phyloP scores from a whole-genome alignment of 2,329 filamentous ascomycete genomes.

The Elsinoe perseae region DNA sequence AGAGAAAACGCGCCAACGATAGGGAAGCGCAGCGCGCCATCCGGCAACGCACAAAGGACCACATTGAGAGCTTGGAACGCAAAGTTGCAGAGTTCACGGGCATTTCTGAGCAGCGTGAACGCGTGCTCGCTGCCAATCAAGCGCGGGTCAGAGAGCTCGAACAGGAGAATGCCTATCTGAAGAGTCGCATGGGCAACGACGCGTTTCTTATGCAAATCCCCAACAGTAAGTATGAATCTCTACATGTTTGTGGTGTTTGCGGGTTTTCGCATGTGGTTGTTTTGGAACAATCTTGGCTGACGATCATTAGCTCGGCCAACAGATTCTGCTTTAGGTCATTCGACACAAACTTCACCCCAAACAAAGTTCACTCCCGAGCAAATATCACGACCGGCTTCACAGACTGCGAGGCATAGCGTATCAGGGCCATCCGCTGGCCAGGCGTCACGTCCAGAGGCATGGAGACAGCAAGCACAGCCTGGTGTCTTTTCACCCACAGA shows the following conservation, averaged over 20 bases:
- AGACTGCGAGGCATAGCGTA: slow-evolving; percentile 6
- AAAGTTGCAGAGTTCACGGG: slow-evolving; percentile 46
- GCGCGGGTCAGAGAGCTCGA: slow-evolving; percentile 48
- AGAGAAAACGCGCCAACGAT: slow-evolving; percentile 54
- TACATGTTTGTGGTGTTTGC: neutral
- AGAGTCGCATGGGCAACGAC: slow-evolving; percentile 42
- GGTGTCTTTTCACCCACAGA: slow-evolving; percentile 11
- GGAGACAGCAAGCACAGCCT: slow-evolving; percentile 11
- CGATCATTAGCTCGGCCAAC: neutral
- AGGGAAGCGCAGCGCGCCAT: slow-evolving; percentile 54
- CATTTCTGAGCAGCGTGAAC: slow-evolving; percentile 40
- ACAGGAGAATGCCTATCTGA: slow-evolving; percentile 47
- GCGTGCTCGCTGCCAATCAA: slow-evolving; percentile 42
- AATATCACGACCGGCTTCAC: slow-evolving; percentile 8
- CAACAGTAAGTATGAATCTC: slow-evolving; percentile 8
- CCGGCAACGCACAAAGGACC: slow-evolving; percentile 51
- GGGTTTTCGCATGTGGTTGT: neutral
- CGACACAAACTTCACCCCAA: slow-evolving; percentile 12
- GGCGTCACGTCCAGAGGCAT: slow-evolving; percentile 1
- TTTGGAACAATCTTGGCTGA: neutral
- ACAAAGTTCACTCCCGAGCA: slow-evolving; percentile 5
- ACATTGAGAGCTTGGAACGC: slow-evolving; percentile 50
- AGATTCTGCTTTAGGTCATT: slow-evolving; percentile 11
- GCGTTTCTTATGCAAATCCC: slow-evolving; percentile 25
- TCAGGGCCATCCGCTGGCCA: neutral